Percentiles rank a stretch among this genome's conserved stretches.
These are phyloP conservation scores for Colletotrichum spinosum DNA, from an alignment of 2,329 filamentous ascomycete species.

Conservation along the genomic window DNA sequence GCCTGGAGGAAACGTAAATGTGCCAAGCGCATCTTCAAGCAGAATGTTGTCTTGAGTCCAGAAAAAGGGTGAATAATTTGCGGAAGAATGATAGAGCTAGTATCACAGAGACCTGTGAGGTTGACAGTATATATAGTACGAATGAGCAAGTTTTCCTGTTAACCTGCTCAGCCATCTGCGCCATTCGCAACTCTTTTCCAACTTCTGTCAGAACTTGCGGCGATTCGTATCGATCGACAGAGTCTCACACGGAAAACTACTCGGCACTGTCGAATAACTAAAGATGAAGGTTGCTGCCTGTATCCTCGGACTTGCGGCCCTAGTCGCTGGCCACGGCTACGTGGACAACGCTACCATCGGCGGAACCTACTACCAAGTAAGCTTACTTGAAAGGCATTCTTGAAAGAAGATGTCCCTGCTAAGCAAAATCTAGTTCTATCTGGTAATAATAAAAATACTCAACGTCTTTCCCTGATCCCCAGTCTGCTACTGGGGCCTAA, in stretches of 20 bases:
- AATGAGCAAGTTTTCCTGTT: constrained; percentile 8
- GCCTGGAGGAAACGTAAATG: constrained; percentile 4
- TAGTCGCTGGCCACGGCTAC: constrained; percentile 61
- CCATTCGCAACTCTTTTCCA: background rate
- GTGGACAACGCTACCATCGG: constrained; percentile 59
- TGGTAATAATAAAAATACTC: constrained; percentile 38
- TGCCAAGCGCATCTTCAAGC: constrained; percentile 6
- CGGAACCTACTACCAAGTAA: constrained; percentile 51
- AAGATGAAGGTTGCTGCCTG: constrained; percentile 28
- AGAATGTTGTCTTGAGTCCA: constrained; percentile 10
- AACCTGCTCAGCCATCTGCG: constrained; percentile 2
- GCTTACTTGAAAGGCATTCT: background rate
- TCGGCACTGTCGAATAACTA: background rate
- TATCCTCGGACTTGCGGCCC: constrained; percentile 46
- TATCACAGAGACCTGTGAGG: background rate
- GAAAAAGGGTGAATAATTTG: background rate
- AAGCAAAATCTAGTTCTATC: constrained; percentile 49
- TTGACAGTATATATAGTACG: constrained; percentile 5
- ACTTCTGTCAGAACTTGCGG: background rate
- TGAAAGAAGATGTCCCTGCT: background rate
- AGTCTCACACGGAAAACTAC: too few relatives aligned
- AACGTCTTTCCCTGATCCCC: too few relatives aligned
- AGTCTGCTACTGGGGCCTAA: background rate
- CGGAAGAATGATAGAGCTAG: background rate
- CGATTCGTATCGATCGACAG: background rate